Percentiles rank a stretch among this genome's conserved stretches.
These are phyloP conservation scores for Trichoderma asperellum DNA, from an alignment of 2,329 filamentous ascomycete genomes.

Conservation along the genomic window DNA sequence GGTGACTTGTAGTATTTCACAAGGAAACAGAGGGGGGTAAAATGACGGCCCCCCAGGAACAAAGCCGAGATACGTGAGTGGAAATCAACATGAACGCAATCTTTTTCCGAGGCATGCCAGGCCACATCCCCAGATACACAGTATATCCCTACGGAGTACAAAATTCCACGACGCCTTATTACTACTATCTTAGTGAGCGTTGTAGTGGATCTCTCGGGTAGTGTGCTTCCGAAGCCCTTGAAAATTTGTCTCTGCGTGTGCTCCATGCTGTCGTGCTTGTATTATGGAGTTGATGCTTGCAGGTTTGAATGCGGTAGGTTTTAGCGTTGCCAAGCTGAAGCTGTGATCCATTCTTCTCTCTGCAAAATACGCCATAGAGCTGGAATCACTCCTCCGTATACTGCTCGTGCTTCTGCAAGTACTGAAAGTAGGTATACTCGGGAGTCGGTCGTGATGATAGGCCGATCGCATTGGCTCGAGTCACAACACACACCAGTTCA, in stretches of 20 bases:
- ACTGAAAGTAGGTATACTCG: neutral
- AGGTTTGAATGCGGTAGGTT: neutral
- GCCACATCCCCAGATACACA: slow-evolving; percentile 17
- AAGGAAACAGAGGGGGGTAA: neutral
- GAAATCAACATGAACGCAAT: slow-evolving; percentile 12
- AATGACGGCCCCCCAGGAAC: slow-evolving; percentile 22
- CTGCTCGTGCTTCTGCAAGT: neutral
- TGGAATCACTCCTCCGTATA: neutral
- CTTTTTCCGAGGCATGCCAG: slow-evolving; percentile 1
- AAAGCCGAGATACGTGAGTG: slow-evolving; percentile 12
- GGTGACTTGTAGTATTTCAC: slow-evolving; percentile 15
- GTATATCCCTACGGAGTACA: neutral
- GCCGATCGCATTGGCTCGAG: slow-evolving; percentile 7
- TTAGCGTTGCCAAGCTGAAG: slow-evolving; percentile 7
- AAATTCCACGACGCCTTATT: neutral
- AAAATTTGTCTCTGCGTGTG: slow-evolving; percentile 5
- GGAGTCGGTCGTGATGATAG: slow-evolving; percentile 15
- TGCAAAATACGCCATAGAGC: neutral
- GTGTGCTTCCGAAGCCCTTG: slow-evolving; percentile 27
- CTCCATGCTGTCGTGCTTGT: neutral
- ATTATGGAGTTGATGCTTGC: neutral
- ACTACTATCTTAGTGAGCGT: slow-evolving; percentile 1
- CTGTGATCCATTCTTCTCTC: slow-evolving; percentile 1
- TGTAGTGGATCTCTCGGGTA: slow-evolving; percentile 18
- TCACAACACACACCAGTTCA: slow-evolving; percentile 2